Conservation (phyloP, 2,329 filamentous ascomycete species). For the Verticillium dahliae region DNA sequence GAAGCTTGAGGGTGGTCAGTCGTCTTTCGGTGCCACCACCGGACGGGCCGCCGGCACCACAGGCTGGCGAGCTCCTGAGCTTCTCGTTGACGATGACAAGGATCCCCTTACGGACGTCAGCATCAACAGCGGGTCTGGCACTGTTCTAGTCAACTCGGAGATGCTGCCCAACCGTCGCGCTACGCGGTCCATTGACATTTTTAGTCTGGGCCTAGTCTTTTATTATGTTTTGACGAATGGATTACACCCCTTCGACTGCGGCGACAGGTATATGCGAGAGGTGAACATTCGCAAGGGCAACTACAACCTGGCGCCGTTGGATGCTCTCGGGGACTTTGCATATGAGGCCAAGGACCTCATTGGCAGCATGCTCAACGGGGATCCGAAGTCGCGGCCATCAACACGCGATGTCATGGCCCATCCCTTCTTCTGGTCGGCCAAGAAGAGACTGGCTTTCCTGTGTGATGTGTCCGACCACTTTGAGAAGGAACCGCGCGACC, state of each 20-base stretch:
- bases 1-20: conserved; percentile 90
- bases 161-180: conserved; percentile 67
- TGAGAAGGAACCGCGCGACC: conserved; percentile 83
- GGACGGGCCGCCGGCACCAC: conserved; percentile 89
- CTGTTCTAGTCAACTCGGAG: conserved; percentile 50
- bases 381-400: conserved; percentile 56
- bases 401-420: conserved; percentile 80
- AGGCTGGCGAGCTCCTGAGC: conserved; percentile 92
- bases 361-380: conserved; percentile 61
- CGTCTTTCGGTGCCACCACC: conserved; percentile 89
- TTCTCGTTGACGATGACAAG: conserved; percentile 70
- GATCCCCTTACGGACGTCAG: conserved; percentile 42
- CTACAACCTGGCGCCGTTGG: conserved; percentile 64
- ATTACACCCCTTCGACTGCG: conserved; percentile 87
- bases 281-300: conserved; percentile 93
- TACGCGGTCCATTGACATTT: conserved; percentile 94
- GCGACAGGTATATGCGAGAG: conserved; percentile 91
- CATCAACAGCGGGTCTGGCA: conserved; percentile 55
- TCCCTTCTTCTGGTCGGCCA: conserved; percentile 92
- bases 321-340: conserved; percentile 73
- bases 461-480: conserved; percentile 96
- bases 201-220: conserved; percentile 95
- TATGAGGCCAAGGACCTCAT: conserved; percentile 87
- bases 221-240: conserved; percentile 97
- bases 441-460: conserved; percentile 86